phyloP scores from a whole-genome alignment of 2,329 filamentous ascomycete genomes.

The Phyllosticta paracitricarpa region DNA sequence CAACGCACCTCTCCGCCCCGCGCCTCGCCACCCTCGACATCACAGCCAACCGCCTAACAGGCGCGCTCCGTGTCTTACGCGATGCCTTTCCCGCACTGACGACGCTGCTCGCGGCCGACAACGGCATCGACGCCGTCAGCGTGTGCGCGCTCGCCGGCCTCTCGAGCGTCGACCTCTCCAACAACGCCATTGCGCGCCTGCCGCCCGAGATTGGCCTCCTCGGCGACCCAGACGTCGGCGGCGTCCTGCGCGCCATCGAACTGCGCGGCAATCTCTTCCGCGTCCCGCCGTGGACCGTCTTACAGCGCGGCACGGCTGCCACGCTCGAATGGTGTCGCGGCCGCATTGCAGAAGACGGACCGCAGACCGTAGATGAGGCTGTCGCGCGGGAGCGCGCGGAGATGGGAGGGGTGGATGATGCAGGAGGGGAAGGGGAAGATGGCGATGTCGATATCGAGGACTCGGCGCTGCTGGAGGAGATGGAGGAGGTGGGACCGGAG shows the following conservation, averaged over 20 bases:
- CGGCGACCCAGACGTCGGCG: slow-evolving; percentile 38
- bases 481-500: not conserved
- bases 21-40: slow-evolving; percentile 67
- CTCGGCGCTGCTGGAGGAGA: not conserved
- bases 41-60: slow-evolving; percentile 68
- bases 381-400: not conserved
- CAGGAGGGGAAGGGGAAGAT: not conserved
- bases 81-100: slow-evolving; percentile 59
- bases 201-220: slow-evolving; percentile 74
- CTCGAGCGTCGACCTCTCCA: slow-evolving; percentile 65
- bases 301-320: slow-evolving; percentile 81
- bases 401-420: not conserved
- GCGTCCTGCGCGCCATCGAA: slow-evolving; percentile 53
- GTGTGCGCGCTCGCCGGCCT: slow-evolving; percentile 66
- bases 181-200: slow-evolving; percentile 76
- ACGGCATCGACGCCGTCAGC: slow-evolving; percentile 63
- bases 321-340: slow-evolving; percentile 56
- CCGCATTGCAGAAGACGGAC: not conserved
- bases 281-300: slow-evolving; percentile 72
- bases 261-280: slow-evolving; percentile 80
- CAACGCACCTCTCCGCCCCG: slow-evolving; percentile 60
- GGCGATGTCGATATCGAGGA: not conserved
- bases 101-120: slow-evolving; percentile 66
- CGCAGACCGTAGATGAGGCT: not conserved
- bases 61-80: slow-evolving; percentile 55